Base-by-base conservation (phyloP, 306 rosid genomes). In the Dalbergia cultrata region DNA sequence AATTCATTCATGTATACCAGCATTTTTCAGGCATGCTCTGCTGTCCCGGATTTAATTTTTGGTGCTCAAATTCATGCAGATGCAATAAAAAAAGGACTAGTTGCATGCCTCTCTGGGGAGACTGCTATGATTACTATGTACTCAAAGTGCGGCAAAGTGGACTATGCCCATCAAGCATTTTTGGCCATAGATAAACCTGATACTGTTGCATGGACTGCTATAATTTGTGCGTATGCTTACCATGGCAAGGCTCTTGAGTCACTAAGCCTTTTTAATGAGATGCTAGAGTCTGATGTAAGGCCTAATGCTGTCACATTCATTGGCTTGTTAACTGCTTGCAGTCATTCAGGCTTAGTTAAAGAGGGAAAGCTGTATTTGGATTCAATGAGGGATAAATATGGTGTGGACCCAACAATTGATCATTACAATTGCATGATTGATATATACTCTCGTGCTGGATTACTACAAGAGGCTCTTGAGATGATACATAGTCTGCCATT, bases 101-200 rank as follows among this genome's bases (percentile, higher is more conserved):
- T 88, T 76, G 35, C 80, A 59, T 76, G 57, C 77, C 83, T 85
- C 4, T 81, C 82, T 43, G 92, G 94, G 65, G 87, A 86, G 80
- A 86, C 90, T 85, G 90, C 92, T 72, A 72, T 90, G 88, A 82
- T 90, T 63, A 88, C 88, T 0, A 90, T 90, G 94, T 90, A 90
- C 82, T 76, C 94, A 70, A 90, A 85, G 82, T 90, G 92, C 47
- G 94, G 90, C 75, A 81, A 77, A 86, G 33, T 86, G 69, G 89
- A 88, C 68, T 73, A 76, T 83, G 94, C 94, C 35, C 66, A 70
- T 71, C 77, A 58, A 81, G 87, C 86, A 76, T 90, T 88, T 81
- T 76, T 79, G 35, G 80, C 88, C 3, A 68, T 88, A 83, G 88
- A 70, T 31, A 79, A 85, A 76, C 92, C 92, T 43, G 94, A 90